Evolutionary conservation across 176 grass and related monocot species (phyloP).

Genomic region (Neostapfia colusana): DNA sequence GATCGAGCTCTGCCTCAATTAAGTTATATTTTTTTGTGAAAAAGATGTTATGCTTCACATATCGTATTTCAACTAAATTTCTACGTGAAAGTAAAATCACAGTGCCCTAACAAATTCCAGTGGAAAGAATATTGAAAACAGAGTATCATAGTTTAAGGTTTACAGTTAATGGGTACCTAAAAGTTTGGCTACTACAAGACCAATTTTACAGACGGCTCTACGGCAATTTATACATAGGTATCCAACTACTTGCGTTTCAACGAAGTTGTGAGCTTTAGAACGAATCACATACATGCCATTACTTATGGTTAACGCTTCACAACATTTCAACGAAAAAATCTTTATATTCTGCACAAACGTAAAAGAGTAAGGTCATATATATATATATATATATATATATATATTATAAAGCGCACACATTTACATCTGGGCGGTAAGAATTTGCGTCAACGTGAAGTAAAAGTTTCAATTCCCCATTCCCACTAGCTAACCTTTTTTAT

Average conservation of each 20-base stretch:
- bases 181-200: no score
- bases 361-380: no score
- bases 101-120: neutral
- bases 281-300: neutral
- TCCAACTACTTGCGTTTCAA: neutral
- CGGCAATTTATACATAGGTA: no score
- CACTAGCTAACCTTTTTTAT: neutral
- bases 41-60: neutral
- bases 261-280: neutral
- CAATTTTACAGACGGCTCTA: no score
- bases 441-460: neutral
- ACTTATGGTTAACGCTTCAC: neutral
- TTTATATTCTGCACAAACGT: neutral
- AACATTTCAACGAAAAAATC: neutral
- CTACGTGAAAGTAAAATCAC: neutral
- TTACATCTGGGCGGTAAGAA: neutral
- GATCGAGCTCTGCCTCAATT: neutral
- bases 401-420: neutral
- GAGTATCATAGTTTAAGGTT: no score
- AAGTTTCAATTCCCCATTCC: neutral
- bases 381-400: no score
- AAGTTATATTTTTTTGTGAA: neutral
- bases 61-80: neutral
- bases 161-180: no score
- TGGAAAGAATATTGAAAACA: neutral